Percentiles rank a stretch among this genome's conserved stretches.
Conservation (phyloP, 306 rosid species). For the Medicago lupulina region DNA sequence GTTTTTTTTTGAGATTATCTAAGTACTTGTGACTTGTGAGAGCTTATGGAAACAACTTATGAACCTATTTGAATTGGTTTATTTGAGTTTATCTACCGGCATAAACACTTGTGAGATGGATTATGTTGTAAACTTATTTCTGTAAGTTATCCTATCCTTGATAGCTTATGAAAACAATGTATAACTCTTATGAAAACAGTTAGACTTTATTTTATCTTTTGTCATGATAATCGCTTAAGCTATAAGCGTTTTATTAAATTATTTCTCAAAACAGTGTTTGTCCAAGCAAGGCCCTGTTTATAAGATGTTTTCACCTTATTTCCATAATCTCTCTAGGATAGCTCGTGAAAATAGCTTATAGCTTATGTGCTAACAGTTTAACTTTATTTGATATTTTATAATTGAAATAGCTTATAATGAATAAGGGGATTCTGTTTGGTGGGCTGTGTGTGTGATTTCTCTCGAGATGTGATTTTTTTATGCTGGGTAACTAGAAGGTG, state of each 20-base stretch:
- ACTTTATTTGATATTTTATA: neutral
- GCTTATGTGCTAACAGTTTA: neutral
- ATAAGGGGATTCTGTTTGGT: neutral
- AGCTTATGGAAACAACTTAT: neutral
- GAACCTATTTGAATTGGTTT: neutral
- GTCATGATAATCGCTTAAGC: neutral
- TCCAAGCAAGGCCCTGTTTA: neutral
- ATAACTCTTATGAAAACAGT: neutral
- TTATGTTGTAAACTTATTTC: neutral
- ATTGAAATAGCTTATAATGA: neutral
- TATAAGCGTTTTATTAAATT: neutral
- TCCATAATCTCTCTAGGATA: neutral
- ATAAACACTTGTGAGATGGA: neutral
- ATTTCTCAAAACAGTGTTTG: neutral
- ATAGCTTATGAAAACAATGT: neutral
- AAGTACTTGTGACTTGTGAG: neutral
- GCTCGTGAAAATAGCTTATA: neutral
- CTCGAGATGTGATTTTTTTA: neutral
- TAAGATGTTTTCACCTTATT: neutral
- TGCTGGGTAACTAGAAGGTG: neutral
- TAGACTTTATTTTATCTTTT: neutral
- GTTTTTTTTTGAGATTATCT: neutral
- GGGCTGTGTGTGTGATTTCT: constrained; percentile 4
- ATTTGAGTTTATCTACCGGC: neutral
- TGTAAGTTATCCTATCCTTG: neutral